Base-by-base conservation (phyloP, 164 flowering plant species). In the Macadamia integrifolia region DNA sequence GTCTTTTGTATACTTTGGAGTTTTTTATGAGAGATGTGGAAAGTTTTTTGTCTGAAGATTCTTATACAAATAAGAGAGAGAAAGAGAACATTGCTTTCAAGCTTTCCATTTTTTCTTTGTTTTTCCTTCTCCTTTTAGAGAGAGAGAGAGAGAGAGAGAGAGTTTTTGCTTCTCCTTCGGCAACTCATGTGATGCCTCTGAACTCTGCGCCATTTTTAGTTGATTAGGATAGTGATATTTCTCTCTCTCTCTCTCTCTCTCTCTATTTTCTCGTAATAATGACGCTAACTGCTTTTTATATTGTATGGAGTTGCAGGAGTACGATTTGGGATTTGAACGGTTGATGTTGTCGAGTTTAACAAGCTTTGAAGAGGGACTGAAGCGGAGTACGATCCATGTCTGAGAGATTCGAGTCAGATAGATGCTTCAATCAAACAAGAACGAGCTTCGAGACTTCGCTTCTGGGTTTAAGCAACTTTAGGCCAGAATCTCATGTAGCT, bases 401-500 rank as follows among this genome's bases (percentile, higher is more conserved):
- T 42, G 75, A 74, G 42, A 65, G 65, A 52, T 70, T 67, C 61
- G 72, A 67, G 12, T 44, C 58, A 7, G 66, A 62, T 35, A 35
- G 40, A 31, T 73, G 57, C 64, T 63, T 73, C 46, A 53, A 63
- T 58, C 62, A 70, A 31, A 42, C 53, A 15, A 62, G 60, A 4
- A 58, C 49, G 9, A 53, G 60, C 35, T 44, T 61, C 42, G 74
- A 71, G 58, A 64, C 52, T 56, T 57, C 72, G 15, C 15, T 58
- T 32, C 74, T 83, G 80, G 87, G 76, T n/a, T 77, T 75, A 75
- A 77, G 66, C 69, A 77, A 69, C 65, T 79, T 74, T 46, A 81
- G 82, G 65, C 79, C 79, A 3, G 90, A 86, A 40, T 74, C 74
- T 1, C 96, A 90, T 70, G 85, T 88, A 0, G 89, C 92, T 1